Evolutionary conservation across 768 basidiomycete species (phyloP), one percentile per base, ranked within the genome.

Genomic region (Trametes villosa): DNA sequence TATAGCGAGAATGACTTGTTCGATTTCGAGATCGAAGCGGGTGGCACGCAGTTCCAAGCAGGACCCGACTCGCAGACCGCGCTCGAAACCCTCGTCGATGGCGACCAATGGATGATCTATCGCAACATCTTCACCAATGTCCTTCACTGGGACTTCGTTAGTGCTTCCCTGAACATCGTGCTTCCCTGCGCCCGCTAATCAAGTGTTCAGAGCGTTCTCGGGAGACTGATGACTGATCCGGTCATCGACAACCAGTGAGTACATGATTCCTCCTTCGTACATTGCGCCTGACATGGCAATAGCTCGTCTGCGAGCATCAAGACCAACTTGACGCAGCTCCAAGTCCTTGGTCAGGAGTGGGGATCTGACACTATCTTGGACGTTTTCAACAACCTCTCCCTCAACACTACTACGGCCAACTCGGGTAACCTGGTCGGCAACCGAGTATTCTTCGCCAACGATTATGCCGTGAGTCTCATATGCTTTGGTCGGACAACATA

Each of bases 111-210:
- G 87, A 87, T 88, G 86, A 83, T 87, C 22, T 86, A 80, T 65
- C 72, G 74, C 9, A 88, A 89, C 64, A 71, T 75, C 11, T 57
- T 81, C 22, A 86, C 87, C 1, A 74, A 78, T 11, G 78, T 82
- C 3, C 70, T 84, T 29, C 86, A 87, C 66, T 90, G 86, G 86
- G 88, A 90, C 66, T 83, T 86, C 68, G 86, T 87, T 57, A 67
- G 86, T 78, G 3, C 9, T 29, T 31, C 9, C 13, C 27, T 20
- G 46, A 12, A 48, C 9, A 9, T 12, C 33, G 3, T 24, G 33
- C 18, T 2, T 5, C 34, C 34, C 5, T 36, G 9, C 22, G 20
- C 46, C 34, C n/a, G n/a, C n/a, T n/a, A n/a, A n/a, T n/a, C n/a
- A n/a, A n/a, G 15, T 18, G 34, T 33, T 31, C 63, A 87, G 87